phyloP scores from a whole-genome alignment of 768 basidiomycete genomes.

The Tubosaeta sp. region DNA sequence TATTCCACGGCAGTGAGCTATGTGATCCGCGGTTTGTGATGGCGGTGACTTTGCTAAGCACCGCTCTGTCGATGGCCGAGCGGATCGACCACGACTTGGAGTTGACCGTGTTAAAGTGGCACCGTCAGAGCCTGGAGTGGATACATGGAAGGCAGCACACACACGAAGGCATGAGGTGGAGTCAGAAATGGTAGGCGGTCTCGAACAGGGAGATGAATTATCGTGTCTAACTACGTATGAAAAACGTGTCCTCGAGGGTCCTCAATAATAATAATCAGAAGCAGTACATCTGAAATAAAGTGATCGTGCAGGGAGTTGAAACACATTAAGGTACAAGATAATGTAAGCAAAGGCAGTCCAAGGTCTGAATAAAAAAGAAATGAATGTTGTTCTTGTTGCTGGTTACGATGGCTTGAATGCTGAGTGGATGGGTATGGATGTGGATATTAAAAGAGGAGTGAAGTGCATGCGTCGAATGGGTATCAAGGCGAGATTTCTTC shows the following conservation, averaged over 20 bases:
- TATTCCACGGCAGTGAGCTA: no score
- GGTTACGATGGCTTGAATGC: neutral
- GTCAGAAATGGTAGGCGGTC: neutral
- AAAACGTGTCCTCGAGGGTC: neutral
- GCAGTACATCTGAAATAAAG: neutral
- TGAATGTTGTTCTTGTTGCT: neutral
- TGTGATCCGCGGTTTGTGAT: no score
- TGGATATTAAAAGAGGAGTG: neutral
- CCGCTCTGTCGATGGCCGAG: no score
- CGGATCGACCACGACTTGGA: no score
- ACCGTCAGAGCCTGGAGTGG: no score
- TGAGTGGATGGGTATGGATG: neutral
- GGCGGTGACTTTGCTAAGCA: no score
- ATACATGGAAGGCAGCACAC: no score
- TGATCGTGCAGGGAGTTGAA: neutral
- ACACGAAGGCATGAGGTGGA: neutral
- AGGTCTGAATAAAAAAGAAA: neutral
- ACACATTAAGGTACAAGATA: neutral
- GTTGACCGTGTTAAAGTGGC: no score
- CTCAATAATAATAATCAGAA: neutral
- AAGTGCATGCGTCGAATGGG: neutral
- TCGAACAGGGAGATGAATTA: neutral
- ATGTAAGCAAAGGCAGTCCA: neutral
- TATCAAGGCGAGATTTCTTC: constrained; percentile 24
- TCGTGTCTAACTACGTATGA: neutral